Percentiles rank a stretch among this genome's conserved stretches.
Conservation (phyloP, 768 basidiomycete genomes). For the Pulveroboletus sp. region DNA sequence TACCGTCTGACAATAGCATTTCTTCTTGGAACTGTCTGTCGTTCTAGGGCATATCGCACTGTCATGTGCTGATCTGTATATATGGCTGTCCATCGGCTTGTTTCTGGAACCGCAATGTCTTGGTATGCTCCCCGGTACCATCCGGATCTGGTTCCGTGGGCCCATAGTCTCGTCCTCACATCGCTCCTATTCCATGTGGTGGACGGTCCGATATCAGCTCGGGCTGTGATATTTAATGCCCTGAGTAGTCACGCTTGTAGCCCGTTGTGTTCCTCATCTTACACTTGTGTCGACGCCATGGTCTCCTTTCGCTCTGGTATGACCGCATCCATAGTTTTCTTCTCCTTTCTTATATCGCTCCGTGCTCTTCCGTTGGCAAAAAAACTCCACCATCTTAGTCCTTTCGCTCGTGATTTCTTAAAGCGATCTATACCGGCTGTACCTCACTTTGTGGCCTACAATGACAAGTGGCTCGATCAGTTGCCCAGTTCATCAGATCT, state of each 20-base stretch:
- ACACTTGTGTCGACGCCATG: conserved; percentile 9
- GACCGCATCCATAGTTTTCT: not conserved
- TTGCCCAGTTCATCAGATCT: conserved; percentile 42
- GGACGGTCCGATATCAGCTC: not conserved
- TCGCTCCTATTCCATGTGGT: conserved; percentile 8
- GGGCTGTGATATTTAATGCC: conserved; percentile 18
- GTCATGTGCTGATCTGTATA: not conserved
- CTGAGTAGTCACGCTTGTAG: not conserved
- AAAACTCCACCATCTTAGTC: conserved; percentile 20
- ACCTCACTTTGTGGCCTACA: conserved; percentile 45
- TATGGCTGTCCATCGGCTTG: not conserved
- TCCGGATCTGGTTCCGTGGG: not conserved
- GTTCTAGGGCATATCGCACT: not conserved
- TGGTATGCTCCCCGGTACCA: not conserved
- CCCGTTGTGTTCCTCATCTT: not conserved
- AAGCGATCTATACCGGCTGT: conserved; percentile 33
- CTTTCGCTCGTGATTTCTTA: conserved; percentile 18
- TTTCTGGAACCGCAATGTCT: conserved; percentile 3
- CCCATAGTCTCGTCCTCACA: not conserved
- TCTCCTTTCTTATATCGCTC: conserved; percentile 7
- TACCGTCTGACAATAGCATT: not conserved
- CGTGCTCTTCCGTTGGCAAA: conserved; percentile 19
- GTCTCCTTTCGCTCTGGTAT: conserved; percentile 7
- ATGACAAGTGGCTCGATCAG: conserved; percentile 39
- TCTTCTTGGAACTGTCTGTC: not conserved